Conservation (phyloP, 352 stramenopile species). For the Globisporangium yorkense region DNA sequence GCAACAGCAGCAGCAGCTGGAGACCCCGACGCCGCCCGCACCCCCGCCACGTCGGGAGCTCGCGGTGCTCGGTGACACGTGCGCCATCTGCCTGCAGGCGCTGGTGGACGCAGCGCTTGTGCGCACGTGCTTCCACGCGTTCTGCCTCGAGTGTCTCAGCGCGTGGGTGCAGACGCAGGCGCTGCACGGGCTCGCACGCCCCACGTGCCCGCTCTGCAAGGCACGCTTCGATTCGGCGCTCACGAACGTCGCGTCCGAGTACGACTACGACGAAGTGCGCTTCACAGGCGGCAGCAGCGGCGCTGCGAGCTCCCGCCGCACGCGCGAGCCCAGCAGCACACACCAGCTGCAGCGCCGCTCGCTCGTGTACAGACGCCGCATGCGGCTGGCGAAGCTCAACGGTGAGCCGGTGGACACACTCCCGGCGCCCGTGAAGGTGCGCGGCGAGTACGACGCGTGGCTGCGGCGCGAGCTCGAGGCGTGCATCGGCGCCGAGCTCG, state of each 20-base stretch:
- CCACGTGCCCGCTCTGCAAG: conserved; percentile 73
- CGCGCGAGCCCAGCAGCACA: conserved; percentile 7
- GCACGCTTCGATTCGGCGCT: conserved; percentile 46
- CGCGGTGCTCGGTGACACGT: conserved; percentile 62
- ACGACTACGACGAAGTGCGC: conserved; percentile 46
- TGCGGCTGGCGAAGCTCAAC: conserved; percentile 49
- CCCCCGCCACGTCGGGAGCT: conserved; percentile 26
- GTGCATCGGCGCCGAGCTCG: conserved; percentile 60
- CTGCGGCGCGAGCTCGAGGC: conserved; percentile 53
- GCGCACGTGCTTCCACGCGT: conserved; percentile 58
- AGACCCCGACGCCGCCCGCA: neutral
- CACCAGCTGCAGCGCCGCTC: conserved; percentile 27
- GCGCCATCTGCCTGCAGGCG: conserved; percentile 61
- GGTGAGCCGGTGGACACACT: conserved; percentile 16
- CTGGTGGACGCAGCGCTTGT: conserved; percentile 59
- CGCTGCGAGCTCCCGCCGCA: conserved; percentile 4
- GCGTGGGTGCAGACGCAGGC: conserved; percentile 54
- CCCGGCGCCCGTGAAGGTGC: conserved; percentile 42
- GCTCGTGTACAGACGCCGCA: conserved; percentile 47
- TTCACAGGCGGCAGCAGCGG: conserved; percentile 26
- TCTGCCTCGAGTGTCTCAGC: conserved; percentile 62
- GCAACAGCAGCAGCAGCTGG: neutral
- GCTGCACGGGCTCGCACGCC: conserved; percentile 39
- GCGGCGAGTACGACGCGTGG: conserved; percentile 55
- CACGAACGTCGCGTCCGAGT: conserved; percentile 59